A percentile compares a stretch with the other conserved stretches of the same genome.
phyloP scores from a whole-genome alignment of 805 yeast genomes.

The Priceomyces carsonii region DNA sequence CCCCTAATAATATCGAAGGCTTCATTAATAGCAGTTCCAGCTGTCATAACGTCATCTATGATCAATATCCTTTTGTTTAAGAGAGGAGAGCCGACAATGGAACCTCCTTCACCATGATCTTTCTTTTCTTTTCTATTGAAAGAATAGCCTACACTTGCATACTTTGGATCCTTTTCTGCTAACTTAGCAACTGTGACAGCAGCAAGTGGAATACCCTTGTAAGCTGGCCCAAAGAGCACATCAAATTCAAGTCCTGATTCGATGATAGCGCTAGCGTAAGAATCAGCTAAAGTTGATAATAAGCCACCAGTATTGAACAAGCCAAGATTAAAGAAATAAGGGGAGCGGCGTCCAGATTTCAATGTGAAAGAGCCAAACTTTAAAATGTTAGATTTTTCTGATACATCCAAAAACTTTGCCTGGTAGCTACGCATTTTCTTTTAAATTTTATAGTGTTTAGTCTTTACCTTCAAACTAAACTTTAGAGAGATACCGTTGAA shows the following conservation, averaged over 20 bases:
- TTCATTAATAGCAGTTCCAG: constrained; percentile 97
- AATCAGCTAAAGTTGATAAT: constrained; percentile 76
- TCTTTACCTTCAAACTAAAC: too few species aligned
- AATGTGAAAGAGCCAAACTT: constrained; percentile 87
- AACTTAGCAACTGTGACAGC: constrained; percentile 91
- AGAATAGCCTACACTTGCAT: constrained; percentile 76
- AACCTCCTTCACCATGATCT: constrained; percentile 98
- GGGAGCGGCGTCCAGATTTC: constrained; percentile 92
- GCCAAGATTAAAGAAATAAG: constrained; percentile 95
- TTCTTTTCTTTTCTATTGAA: constrained; percentile 96
- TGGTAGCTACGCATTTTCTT: constrained; percentile 57
- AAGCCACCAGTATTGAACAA: constrained; percentile 78
- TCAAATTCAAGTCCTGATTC: constrained; percentile 83
- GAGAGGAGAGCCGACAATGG: constrained; percentile 81
- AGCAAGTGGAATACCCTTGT: constrained; percentile 94
- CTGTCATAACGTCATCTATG: constrained; percentile 97
- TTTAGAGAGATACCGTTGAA: too few species aligned
- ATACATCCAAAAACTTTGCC: constrained; percentile 72
- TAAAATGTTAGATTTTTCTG: constrained; percentile 79
- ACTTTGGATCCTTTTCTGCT: constrained; percentile 87
- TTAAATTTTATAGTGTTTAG: too few species aligned
- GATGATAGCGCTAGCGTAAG: constrained; percentile 88
- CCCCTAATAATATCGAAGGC: constrained; percentile 76
- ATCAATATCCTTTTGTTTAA: constrained; percentile 74
- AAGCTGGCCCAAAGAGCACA: constrained; percentile 94